Evolutionary conservation across 176 grass and related monocot genomes (phyloP).

Genomic region (Raddia guianensis): DNA sequence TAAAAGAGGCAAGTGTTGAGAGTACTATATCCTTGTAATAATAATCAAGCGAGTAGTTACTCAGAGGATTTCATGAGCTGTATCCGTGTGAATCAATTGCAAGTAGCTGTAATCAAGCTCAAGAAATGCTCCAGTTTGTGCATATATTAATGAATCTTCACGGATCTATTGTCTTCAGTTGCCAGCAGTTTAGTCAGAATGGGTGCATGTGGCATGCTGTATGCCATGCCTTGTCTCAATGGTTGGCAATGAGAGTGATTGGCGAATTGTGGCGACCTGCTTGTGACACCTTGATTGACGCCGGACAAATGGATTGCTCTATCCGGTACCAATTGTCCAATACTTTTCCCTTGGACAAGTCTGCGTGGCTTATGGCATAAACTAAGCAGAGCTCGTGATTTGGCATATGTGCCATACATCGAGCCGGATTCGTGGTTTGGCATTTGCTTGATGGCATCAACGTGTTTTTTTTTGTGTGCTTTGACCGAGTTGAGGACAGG

Average conservation of each 20-base stretch:
- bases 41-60: conserved; percentile 38
- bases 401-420: conserved; percentile 24
- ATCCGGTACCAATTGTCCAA: conserved; percentile 1
- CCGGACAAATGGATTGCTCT: conserved; percentile 21
- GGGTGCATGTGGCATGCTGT: conserved; percentile 30
- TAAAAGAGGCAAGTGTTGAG: conserved; percentile 42
- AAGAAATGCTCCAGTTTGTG: conserved; percentile 13
- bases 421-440: not conserved
- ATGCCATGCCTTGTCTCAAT: conserved; percentile 23
- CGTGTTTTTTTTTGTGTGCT: not conserved
- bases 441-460: not conserved
- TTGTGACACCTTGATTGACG: conserved; percentile 21
- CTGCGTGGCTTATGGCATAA: conserved; percentile 4
- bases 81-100: conserved; percentile 12
- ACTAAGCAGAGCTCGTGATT: not conserved
- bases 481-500: conserved; percentile 34
- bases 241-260: conserved; percentile 20
- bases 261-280: not conserved
- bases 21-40: conserved; percentile 47
- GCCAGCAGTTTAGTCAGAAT: conserved; percentile 13
- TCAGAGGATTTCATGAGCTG: conserved; percentile 22
- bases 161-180: conserved; percentile 17
- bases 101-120: conserved; percentile 12
- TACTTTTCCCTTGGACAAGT: not conserved
- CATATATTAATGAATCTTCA: conserved; percentile 39